Conservation (phyloP, 495 filamentous ascomycete species). For the Jackrogersella minutella region DNA sequence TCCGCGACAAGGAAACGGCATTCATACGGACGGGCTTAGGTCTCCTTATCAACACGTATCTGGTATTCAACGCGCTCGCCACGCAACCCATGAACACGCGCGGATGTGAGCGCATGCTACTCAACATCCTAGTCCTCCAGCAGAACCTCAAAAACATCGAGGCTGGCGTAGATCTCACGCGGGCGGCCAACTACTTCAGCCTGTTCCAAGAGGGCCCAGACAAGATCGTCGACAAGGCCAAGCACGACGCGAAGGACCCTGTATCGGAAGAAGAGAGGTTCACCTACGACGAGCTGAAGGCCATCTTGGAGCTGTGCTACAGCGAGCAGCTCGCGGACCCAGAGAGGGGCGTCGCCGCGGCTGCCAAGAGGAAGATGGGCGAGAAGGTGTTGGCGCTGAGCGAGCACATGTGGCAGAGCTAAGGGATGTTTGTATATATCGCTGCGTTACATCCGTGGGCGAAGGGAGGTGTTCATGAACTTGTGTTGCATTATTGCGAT, state of each 20-base stretch:
- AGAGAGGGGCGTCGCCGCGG: conserved; percentile 75
- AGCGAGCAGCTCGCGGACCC: conserved; percentile 77
- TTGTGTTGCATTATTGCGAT: not conserved
- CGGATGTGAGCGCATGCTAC: conserved; percentile 81
- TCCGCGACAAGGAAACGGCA: conserved; percentile 68
- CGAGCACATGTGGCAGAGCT: conserved; percentile 78
- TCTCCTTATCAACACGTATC: conserved; percentile 71
- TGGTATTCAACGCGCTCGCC: conserved; percentile 68
- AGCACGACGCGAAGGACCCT: conserved; percentile 56
- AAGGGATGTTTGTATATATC: conserved; percentile 14
- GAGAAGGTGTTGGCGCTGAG: conserved; percentile 77
- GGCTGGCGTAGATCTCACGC: conserved; percentile 70
- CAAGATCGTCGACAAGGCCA: conserved; percentile 68
- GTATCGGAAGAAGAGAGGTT: conserved; percentile 61
- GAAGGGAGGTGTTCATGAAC: not conserved
- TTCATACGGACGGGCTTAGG: conserved; percentile 80
- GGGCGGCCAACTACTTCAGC: conserved; percentile 78
- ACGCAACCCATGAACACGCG: conserved; percentile 76
- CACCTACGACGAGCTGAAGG: conserved; percentile 83
- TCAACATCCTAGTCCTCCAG: conserved; percentile 92
- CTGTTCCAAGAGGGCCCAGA: conserved; percentile 82
- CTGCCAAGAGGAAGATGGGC: conserved; percentile 76
- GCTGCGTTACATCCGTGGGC: not conserved
- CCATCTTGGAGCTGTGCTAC: conserved; percentile 84
- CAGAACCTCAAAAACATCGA: conserved; percentile 95